These are phyloP conservation scores for Sorghum bicolor DNA, from an alignment of 176 grass and related monocot species.

Conservation along the genomic window DNA sequence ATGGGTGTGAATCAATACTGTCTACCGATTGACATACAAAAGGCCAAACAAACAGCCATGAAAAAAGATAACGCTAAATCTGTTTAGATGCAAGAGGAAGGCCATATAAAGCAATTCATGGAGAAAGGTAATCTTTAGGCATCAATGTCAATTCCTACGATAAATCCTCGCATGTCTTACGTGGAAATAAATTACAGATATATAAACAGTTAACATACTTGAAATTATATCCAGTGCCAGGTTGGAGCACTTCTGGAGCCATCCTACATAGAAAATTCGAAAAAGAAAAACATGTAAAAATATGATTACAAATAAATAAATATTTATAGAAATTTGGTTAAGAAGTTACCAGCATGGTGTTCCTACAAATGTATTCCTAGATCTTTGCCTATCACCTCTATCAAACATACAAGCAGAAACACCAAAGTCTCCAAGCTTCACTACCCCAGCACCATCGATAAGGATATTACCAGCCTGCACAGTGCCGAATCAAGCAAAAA, in stretches of 20 bases:
- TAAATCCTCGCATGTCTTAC: background rate
- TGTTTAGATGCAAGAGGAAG: background rate
- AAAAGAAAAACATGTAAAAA: slow-evolving; percentile 18
- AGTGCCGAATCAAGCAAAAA: slow-evolving; percentile 25
- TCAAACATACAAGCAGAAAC: slow-evolving; percentile 99
- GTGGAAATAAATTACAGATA: background rate
- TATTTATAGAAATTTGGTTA: slow-evolving; percentile 1
- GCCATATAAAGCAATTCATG: background rate
- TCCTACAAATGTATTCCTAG: slow-evolving; percentile 97
- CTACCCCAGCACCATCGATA: slow-evolving; percentile 70
- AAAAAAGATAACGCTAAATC: background rate
- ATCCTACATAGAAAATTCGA: slow-evolving; percentile 69
- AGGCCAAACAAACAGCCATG: background rate
- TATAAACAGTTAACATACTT: slow-evolving; percentile 66
- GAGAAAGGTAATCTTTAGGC: background rate
- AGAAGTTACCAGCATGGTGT: slow-evolving; percentile 87
- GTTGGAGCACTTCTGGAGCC: slow-evolving; percentile 97
- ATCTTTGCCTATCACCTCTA: slow-evolving; percentile 93
- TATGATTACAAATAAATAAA: background rate
- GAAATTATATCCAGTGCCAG: slow-evolving; percentile 94
- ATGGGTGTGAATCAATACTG: background rate
- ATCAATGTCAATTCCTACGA: background rate
- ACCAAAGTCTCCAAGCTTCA: slow-evolving; percentile 97
- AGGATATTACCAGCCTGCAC: slow-evolving; percentile 97
- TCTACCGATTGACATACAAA: background rate